Conservation (phyloP, 345 rosid genomes). For the Alliaria petiolata region DNA sequence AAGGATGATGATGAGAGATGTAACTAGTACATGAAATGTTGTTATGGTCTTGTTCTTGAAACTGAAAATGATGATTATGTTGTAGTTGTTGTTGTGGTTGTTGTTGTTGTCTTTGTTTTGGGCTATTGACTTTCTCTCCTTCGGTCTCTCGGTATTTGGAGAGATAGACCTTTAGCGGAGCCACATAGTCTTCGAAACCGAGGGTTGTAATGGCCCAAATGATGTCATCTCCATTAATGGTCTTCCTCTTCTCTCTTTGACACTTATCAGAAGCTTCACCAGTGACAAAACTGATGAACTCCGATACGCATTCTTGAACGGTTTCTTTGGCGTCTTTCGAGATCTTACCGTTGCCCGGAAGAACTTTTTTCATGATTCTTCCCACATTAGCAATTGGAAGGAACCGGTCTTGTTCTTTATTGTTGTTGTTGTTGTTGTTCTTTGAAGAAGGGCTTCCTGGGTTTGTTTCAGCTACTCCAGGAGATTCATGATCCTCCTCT, state of each 20-base stretch:
- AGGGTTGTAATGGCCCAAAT: slow-evolving; percentile 72
- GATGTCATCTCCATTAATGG: slow-evolving; percentile 73
- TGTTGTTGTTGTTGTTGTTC: slow-evolving; percentile 21
- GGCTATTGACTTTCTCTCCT: slow-evolving; percentile 58
- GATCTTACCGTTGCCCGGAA: slow-evolving; percentile 62
- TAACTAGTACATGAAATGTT: slow-evolving; percentile 32
- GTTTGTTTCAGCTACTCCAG: slow-evolving; percentile 31
- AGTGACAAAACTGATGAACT: slow-evolving; percentile 69
- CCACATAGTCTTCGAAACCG: slow-evolving; percentile 65
- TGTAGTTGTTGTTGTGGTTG: slow-evolving; percentile 34
- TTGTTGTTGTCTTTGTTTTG: slow-evolving; percentile 44
- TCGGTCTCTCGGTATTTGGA: slow-evolving; percentile 59
- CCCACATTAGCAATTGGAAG: slow-evolving; percentile 76
- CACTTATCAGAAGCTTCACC: slow-evolving; percentile 77
- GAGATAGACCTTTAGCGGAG: slow-evolving; percentile 53
- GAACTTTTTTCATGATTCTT: slow-evolving; percentile 71
- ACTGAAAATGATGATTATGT: slow-evolving; percentile 24
- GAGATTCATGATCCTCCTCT: slow-evolving; percentile 34
- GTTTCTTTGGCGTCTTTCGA: slow-evolving; percentile 74
- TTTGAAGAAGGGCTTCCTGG: slow-evolving; percentile 53
- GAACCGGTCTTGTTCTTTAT: slow-evolving; percentile 65
- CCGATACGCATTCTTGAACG: slow-evolving; percentile 72
- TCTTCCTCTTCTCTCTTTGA: slow-evolving; percentile 66
- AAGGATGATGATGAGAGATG: slow-evolving; percentile 36
- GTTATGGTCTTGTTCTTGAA: slow-evolving; percentile 35